Base-by-base conservation (phyloP, 2,329 filamentous ascomycete species). In the Fusarium sp. region DNA sequence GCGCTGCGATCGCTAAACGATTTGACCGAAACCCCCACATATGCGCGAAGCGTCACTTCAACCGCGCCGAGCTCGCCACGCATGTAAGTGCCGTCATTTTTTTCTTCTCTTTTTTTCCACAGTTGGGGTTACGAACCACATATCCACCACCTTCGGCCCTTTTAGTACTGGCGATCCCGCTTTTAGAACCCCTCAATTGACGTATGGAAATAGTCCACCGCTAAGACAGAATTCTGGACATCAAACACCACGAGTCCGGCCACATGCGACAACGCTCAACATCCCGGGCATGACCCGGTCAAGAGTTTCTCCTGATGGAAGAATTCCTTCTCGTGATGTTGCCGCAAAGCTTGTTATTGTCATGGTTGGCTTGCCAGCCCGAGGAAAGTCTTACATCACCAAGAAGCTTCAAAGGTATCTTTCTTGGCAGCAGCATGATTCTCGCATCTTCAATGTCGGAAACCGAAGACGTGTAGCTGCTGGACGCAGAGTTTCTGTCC, bases 351-450 rank as follows among this genome's bases (percentile, higher is more conserved):
- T 99, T 70, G 94, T 98, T 79, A 97, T 99, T 78, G 91, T 99
- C 81, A 99, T 99, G 96, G 96, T 99, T 68, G 96, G 96, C 72
- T 85, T 99, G 77, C 96, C 96, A 6, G 96, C 96, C 15, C 89
- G 96, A 78, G 96, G 96, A 80, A 99, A 99, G 85, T 98, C 95
- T 61, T 99, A 99, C 83, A 97, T 99, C 78, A 98, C 96, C 70
- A 98, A 98, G 86, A 99, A 99, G 85, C 89, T 99, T 71, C 93
- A 96, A 66, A 90, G 96, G 70, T 99, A 98, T 80, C 85, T 99
- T 56, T 95, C 97, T 55, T 99, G 96, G 96, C 91, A 98, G 78
- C 96, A 99, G 80, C 95, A 99, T 83, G 94, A 97, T 78, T 96
- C 95, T 18, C 90, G 89, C 75, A 98, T 99, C 76, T 99, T 99